These are phyloP conservation scores for Bocquillonia castaneifolia DNA, from an alignment of 441 rosid species.

Conservation along the genomic window DNA sequence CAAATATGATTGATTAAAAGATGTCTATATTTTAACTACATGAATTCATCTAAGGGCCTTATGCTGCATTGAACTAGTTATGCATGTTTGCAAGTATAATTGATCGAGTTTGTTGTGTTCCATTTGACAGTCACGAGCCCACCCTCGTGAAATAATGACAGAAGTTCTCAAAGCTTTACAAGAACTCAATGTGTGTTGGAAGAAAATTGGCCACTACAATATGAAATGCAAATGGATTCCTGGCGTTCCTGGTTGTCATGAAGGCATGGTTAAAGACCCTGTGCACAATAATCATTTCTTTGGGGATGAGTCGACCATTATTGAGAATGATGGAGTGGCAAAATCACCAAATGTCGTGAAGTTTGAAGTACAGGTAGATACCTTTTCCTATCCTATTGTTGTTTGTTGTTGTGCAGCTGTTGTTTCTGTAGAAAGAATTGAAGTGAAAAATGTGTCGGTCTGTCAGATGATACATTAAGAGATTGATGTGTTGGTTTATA, in stretches of 20 bases:
- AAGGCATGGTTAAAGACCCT: slow-evolving; percentile 56
- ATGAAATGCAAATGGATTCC: slow-evolving; percentile 98
- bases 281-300: slow-evolving; percentile 47
- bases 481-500: too few species aligned
- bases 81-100: background rate
- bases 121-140: slow-evolving; percentile 72
- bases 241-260: slow-evolving; percentile 44
- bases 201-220: slow-evolving; percentile 93
- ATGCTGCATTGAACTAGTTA: background rate
- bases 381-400: background rate
- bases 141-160: slow-evolving; percentile 93
- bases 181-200: slow-evolving; percentile 91
- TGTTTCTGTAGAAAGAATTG: background rate
- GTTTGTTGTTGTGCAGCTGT: background rate
- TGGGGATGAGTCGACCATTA: slow-evolving; percentile 67
- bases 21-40: background rate
- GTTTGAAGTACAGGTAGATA: slow-evolving; percentile 87
- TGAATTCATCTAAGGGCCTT: background rate
- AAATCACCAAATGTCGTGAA: slow-evolving; percentile 63
- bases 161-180: slow-evolving; percentile 88
- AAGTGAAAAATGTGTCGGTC: too few species aligned
- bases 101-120: slow-evolving; percentile 17
- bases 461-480: too few species aligned
- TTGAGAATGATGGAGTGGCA: slow-evolving; percentile 54
- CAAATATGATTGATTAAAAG: too few species aligned